Base-by-base conservation (phyloP, 257 asterid species). In the Solanum corneliomulleri region DNA sequence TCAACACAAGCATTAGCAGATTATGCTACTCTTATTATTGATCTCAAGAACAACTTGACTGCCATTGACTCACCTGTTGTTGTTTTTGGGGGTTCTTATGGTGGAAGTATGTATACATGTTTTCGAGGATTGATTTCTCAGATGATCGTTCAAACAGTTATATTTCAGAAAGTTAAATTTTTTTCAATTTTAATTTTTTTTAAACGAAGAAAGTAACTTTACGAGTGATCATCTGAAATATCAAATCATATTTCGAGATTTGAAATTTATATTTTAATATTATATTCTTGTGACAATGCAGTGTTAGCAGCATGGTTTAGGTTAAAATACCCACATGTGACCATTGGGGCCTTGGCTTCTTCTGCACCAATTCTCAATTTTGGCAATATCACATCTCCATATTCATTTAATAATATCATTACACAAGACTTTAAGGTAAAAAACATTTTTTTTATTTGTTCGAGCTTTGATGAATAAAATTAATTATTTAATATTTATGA, bases 221-320 rank as follows among this genome's bases (percentile, higher is more conserved):
- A 0, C 4, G 15, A 62, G 31, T 62, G 15, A 10, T 62, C 0
- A 62, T 62, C 0, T 23, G 15, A 23, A 0, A 60, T 10, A 62
- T 62, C 3, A 0, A 23, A 29, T 60, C 3, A 23, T 60, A 60
- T 60, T 45, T 47, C 5, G 18, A 72, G 11, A 29, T 72, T 35
- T 70, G 56, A 15, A 2, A 74, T 75, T 15, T 86, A 31, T 66
- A 85, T 76, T 76, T 11, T 74, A 41, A 7, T 60, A 62, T 18
- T 39, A 16, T 64, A n/a, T 75, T 56, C 0, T 76, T 70, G n/a
- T 78, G 88, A 83, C 94, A 62, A 25, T 14, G 39, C 11, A 96
- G 99, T 96, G 99, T 78, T 96, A 90, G 98, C 99, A 82, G 98
- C 99, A 44, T 96, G 99, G 99, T 96, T 96, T 83, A 95, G 99